Base-by-base conservation (phyloP, 2,329 filamentous ascomycete genomes). In the Sphaerulina vaccinii region DNA sequence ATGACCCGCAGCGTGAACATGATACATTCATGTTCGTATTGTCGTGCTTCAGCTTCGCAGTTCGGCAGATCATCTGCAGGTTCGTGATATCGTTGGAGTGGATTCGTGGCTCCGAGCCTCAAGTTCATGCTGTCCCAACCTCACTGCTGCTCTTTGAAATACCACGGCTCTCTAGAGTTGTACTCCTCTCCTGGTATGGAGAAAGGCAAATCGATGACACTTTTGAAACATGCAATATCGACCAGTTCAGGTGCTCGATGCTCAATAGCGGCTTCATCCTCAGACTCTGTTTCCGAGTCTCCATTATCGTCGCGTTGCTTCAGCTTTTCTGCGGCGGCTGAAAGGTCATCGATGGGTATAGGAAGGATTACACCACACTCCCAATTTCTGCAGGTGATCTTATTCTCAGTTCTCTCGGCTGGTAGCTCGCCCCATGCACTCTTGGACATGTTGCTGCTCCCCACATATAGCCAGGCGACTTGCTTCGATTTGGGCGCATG, bases 391-490 rank as follows among this genome's bases (percentile, higher is more conserved):
- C 87, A 90, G 56, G 81, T 90, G 57, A 97, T 77, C 69, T 90
- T 95, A 10, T 85, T 85, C 33, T 55, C 62, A 2, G 82, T 86
- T 60, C 79, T 83, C 62, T 95, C 86, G 63, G 84, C 84, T 48
- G 85, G 81, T 23, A 96, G 71, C 40, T 84, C 84, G 18, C 92
- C 93, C 92, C 93, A 99, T 23, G 93, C 93, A 67, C 88, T 91
- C 70, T 96, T 90, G 0, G 90, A 95, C 22, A 96, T 72, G 71
- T 99, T 99, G 6, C 90, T 89, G 62, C 89, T 95, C 13, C 93
- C 93, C 32, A 96, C 73, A 65, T 97, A 97, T 2, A 81, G 86
- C 86, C 89, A 97, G 3, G 84, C 83, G 35, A 72, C 68, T 19
- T 72, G 66, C 70, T 39, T 54, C 24, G 16, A n/a, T 2, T 9